Evolutionary conservation across 1,284 basidiomycete species (phyloP).

Genomic region (Ustilago hordei): DNA sequence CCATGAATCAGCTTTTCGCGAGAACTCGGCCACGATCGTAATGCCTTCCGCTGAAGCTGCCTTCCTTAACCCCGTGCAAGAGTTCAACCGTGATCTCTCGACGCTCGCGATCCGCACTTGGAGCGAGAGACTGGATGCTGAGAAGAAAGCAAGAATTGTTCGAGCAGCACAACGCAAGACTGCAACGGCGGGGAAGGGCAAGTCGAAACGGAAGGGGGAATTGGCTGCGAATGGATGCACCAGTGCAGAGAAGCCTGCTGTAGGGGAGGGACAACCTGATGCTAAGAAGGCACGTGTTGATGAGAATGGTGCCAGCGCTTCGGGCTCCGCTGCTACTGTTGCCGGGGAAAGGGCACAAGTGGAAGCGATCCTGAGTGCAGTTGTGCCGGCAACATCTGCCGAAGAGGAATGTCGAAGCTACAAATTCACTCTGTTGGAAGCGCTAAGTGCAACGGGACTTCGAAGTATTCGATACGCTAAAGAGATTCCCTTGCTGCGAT

Average conservation of each 20-base stretch:
- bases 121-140: conserved; percentile 80
- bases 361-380: conserved; percentile 3
- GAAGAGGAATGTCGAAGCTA: conserved; percentile 73
- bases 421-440: conserved; percentile 88
- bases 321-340: conserved; percentile 6
- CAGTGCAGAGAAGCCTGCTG: not conserved
- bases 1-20: conserved; percentile 63
- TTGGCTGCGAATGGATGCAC: conserved; percentile 14
- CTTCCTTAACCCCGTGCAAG: conserved; percentile 98
- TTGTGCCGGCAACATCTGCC: not conserved
- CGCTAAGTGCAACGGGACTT: conserved; percentile 93
- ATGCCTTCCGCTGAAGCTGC: conserved; percentile 68
- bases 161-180: conserved; percentile 69
- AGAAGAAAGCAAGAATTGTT: conserved; percentile 77
- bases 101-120: conserved; percentile 88
- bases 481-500: conserved; percentile 93
- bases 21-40: conserved; percentile 67
- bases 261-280: conserved; percentile 17
- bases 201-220: conserved; percentile 33
- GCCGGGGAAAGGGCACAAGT: not conserved
- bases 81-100: conserved; percentile 96
- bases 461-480: conserved; percentile 97
- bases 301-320: conserved; percentile 7
- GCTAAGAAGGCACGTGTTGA: conserved; percentile 25
- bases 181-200: conserved; percentile 43